Evolutionary conservation across 2,329 filamentous ascomycete species (phyloP).

Genomic region (Periconia digitata): DNA sequence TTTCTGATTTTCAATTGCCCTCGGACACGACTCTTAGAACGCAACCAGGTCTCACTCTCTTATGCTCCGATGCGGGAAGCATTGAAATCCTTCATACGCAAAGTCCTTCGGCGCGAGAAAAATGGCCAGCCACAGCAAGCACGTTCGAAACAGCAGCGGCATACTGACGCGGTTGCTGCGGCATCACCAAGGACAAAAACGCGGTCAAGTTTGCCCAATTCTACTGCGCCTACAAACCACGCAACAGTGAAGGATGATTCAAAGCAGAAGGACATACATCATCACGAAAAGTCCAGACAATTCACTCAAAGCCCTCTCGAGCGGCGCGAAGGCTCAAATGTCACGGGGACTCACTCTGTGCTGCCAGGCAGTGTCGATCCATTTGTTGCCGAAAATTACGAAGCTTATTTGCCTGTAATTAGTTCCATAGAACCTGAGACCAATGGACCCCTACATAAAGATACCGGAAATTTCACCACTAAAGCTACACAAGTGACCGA

Average conservation of each 20-base stretch:
- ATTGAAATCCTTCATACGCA: constrained; percentile 5
- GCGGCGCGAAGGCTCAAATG: constrained; percentile 11
- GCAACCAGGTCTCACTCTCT: no score
- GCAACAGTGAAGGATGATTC: neutral
- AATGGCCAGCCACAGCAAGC: constrained; percentile 1
- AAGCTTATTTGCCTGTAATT: constrained; percentile 16
- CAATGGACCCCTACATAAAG: neutral
- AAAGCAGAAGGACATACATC: neutral
- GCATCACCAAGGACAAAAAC: neutral
- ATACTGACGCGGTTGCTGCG: neutral
- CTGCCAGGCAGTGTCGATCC: constrained; percentile 10
- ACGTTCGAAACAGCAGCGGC: neutral
- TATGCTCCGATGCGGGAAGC: constrained; percentile 6
- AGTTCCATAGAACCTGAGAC: neutral
- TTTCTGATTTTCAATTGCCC: no score
- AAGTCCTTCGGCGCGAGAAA: neutral
- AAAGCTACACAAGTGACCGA: neutral
- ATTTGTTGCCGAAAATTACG: constrained; percentile 25
- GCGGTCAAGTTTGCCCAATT: neutral
- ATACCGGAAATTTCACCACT: neutral
- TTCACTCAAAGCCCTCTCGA: constrained; percentile 8
- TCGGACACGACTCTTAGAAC: no score
- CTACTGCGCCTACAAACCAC: neutral
- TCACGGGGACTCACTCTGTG: neutral
- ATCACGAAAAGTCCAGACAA: neutral